Percentiles rank a stretch among this genome's conserved stretches.
Evolutionary conservation across 371 early-diverging fungal species (phyloP).

Genomic region (Lichtheimia ornata): DNA sequence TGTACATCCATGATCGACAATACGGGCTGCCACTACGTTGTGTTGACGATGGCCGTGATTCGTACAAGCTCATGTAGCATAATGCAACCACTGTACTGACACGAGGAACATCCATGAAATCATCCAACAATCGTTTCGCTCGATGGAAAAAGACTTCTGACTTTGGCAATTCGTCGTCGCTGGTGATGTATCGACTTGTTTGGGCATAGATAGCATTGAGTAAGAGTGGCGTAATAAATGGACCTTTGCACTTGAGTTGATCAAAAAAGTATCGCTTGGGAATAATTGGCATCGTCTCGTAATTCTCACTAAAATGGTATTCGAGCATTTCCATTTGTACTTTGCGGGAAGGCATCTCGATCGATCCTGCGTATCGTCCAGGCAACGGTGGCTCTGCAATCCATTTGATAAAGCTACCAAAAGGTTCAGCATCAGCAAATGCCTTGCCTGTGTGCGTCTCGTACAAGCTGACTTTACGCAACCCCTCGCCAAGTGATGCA

Average conservation of each 20-base stretch:
- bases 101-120: slow-evolving; percentile 49
- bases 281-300: slow-evolving; percentile 26
- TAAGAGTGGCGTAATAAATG: slow-evolving; percentile 42
- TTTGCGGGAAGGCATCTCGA: slow-evolving; percentile 32
- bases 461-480: slow-evolving; percentile 18
- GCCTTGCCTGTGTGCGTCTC: slow-evolving; percentile 10
- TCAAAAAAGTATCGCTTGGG: slow-evolving; percentile 42
- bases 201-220: slow-evolving; percentile 51
- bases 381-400: slow-evolving; percentile 19
- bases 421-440: slow-evolving; percentile 19
- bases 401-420: slow-evolving; percentile 27
- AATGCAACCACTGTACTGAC: slow-evolving; percentile 42
- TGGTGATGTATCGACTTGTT: slow-evolving; percentile 28
- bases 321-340: slow-evolving; percentile 34
- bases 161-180: slow-evolving; percentile 12
- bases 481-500: slow-evolving; percentile 19
- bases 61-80: slow-evolving; percentile 34
- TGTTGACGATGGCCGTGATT: slow-evolving; percentile 19
- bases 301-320: slow-evolving; percentile 35
- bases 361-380: slow-evolving; percentile 23
- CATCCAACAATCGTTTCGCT: slow-evolving; percentile 43
- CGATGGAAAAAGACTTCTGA: slow-evolving; percentile 33
- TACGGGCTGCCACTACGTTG: slow-evolving; percentile 16
- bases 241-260: slow-evolving; percentile 40
- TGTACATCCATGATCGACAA: slow-evolving; percentile 43